A percentile compares a stretch with the other conserved stretches of the same genome.
Evolutionary conservation across 176 grass and related monocot species (phyloP).

Genomic region (Cymbopogon citratus): DNA sequence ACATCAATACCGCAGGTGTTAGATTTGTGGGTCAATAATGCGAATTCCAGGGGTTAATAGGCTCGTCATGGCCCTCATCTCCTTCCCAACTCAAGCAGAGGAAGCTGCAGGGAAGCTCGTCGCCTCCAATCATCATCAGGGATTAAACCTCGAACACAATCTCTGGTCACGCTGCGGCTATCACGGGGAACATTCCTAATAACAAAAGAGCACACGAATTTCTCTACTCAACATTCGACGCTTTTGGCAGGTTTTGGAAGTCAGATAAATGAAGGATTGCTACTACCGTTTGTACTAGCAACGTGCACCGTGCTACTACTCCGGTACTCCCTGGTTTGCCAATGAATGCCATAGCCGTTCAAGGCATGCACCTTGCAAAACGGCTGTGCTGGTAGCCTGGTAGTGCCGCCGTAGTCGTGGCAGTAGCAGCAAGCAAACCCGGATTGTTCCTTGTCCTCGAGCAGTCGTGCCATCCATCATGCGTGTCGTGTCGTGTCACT

Average conservation of each 20-base stretch:
- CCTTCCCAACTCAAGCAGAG: background rate
- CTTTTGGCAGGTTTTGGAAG: background rate
- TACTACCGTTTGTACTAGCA: too few species aligned
- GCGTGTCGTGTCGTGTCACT: background rate
- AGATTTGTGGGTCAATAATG: conserved; percentile 23
- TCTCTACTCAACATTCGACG: background rate
- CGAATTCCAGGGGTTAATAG: background rate
- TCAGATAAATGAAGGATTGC: background rate
- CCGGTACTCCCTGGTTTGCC: background rate
- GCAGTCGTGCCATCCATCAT: too few species aligned
- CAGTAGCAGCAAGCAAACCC: background rate
- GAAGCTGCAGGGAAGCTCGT: conserved; percentile 23
- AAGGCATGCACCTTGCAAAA: background rate
- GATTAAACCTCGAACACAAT: background rate
- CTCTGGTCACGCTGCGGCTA: background rate
- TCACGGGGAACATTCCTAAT: conserved; percentile 8
- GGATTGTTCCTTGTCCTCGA: background rate
- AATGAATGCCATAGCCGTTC: background rate
- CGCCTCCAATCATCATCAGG: background rate
- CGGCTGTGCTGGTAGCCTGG: too few species aligned
- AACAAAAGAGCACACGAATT: background rate
- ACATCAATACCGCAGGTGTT: background rate
- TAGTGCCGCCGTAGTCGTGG: background rate
- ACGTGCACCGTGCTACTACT: background rate
- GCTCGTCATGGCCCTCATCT: background rate